A percentile compares a stretch with the other conserved stretches of the same genome.
These are phyloP conservation scores for Acaromyces ingoldii DNA, from an alignment of 1,284 basidiomycete species.

Conservation along the genomic window DNA sequence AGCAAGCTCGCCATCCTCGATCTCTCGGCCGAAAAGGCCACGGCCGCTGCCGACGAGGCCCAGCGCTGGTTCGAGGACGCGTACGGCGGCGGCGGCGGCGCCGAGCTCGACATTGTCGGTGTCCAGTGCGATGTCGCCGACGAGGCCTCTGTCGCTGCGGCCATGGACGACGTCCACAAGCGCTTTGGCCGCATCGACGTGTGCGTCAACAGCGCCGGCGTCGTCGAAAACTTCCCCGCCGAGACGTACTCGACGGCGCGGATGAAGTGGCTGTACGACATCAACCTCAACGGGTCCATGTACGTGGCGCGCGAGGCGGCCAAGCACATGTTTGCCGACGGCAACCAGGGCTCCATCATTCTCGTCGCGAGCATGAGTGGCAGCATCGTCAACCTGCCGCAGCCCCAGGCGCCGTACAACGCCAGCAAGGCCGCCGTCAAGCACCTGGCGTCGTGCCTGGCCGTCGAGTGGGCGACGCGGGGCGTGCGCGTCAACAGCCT, in stretches of 20 bases:
- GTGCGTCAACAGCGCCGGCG: slow-evolving; percentile 58
- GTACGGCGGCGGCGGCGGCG: slow-evolving; percentile 61
- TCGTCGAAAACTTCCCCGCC: slow-evolving; percentile 85
- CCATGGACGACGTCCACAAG: slow-evolving; percentile 38
- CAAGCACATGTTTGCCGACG: slow-evolving; percentile 58
- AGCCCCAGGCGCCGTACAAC: slow-evolving; percentile 93
- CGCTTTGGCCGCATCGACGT: slow-evolving; percentile 75
- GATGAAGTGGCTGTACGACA: slow-evolving; percentile 63
- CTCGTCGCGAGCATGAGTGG: slow-evolving; percentile 82
- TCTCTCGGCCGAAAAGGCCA: slow-evolving; percentile 68
- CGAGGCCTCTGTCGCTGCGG: slow-evolving; percentile 55
- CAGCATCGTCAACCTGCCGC: slow-evolving; percentile 64
- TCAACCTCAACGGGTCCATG: slow-evolving; percentile 79
- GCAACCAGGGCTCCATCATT: slow-evolving; percentile 68
- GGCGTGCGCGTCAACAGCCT: slow-evolving; percentile 71
- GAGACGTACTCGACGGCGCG: slow-evolving; percentile 65
- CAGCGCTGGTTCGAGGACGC: slow-evolving; percentile 58
- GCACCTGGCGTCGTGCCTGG: slow-evolving; percentile 79
- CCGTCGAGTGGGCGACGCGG: slow-evolving; percentile 82
- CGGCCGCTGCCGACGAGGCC: slow-evolving; percentile 70
- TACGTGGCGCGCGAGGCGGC: slow-evolving; percentile 91
- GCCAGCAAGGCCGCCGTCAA: slow-evolving; percentile 74
- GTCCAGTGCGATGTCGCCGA: slow-evolving; percentile 82
- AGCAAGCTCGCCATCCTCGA: slow-evolving; percentile 77
- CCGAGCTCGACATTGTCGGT: slow-evolving; percentile 68